Base-by-base conservation (phyloP, 768 basidiomycete species). In the Russula ochroleuca region DNA sequence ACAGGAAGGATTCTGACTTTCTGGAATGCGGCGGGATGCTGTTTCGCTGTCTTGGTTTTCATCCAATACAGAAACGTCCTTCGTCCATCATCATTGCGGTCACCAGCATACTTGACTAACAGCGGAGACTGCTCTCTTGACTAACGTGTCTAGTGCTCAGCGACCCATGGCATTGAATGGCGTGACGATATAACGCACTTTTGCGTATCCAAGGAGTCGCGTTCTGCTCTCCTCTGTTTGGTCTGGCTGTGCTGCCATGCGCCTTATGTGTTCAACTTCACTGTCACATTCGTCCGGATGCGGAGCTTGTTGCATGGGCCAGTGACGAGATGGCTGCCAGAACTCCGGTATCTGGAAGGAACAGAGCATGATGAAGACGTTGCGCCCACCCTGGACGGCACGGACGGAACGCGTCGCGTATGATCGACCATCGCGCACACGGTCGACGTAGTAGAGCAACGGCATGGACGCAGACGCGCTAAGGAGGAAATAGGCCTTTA, bases 281-380 rank as follows among this genome's bases (percentile, higher is more conserved):
- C 70, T 52, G 45, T 69, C 60, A 66, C 73, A 62, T 66, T 85
- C 76, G 37, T 90, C 87, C 0, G 89, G 85, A 19, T 67, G 70
- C 5, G 80, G 77, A 9, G 78, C 82, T 19, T 79, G 61, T 0
- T 90, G 90, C 80, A 88, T 85, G 3, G 82, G 74, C 81, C 83
- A 86, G 63, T 89, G 86, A 68, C 85, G 79, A 10, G 76, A 72
- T 1, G 85, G 88, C 70, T 91, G 90, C 81, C 83, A 84, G 11
- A 84, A 83, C 70, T 94, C 92, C 3, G 88, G 87, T 57, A 78
- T 80, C 66, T 93, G 90, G 78, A 92, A 94, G 5, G 91, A 93
- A 72, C 89, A 92, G 64, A 90, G 71, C 75, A 92, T 78, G 47
- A 87, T 79, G 72, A 84, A 84, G 61, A 84, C 76, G n/a, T 73